phyloP scores from a whole-genome alignment of 305 asterid genomes.

The Fraxinus xanthoxyloides region DNA sequence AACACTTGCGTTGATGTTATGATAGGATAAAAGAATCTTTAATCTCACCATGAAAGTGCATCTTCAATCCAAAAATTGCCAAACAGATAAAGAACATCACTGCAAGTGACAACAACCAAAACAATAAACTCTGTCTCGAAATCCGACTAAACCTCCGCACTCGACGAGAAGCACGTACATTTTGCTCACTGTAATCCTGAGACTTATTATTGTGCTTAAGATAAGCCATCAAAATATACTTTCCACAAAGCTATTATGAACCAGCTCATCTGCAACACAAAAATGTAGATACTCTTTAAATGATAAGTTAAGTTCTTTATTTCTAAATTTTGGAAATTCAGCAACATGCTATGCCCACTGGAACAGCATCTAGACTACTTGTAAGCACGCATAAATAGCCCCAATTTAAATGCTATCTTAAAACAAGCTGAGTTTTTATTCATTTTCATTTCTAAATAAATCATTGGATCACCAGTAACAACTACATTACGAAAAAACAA shows the following conservation, averaged over 20 bases:
- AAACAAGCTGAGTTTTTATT: not conserved
- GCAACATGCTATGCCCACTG: not conserved
- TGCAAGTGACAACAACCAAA: conserved; percentile 54
- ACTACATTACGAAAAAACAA: not conserved
- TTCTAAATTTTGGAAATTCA: not conserved
- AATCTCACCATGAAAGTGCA: conserved; percentile 68
- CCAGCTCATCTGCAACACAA: conserved; percentile 49
- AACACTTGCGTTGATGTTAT: not conserved
- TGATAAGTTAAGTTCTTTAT: not conserved
- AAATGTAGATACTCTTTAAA: not conserved
- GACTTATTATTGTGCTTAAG: conserved; percentile 33
- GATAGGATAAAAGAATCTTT: not conserved
- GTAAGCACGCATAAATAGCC: not conserved
- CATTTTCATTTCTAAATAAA: not conserved
- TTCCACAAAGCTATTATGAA: conserved; percentile 28
- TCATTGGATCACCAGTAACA: not conserved
- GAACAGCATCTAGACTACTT: not conserved
- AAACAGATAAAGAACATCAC: conserved; percentile 55
- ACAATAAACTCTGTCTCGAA: conserved; percentile 44
- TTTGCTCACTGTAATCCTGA: conserved; percentile 41
- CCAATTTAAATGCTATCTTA: not conserved
- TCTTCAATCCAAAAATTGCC: conserved; percentile 56
- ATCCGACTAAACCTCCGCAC: conserved; percentile 56
- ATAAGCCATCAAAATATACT: conserved; percentile 45
- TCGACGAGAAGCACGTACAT: conserved; percentile 46